Conservation (phyloP, 2,329 filamentous ascomycete species). For the Metarhizium album region DNA sequence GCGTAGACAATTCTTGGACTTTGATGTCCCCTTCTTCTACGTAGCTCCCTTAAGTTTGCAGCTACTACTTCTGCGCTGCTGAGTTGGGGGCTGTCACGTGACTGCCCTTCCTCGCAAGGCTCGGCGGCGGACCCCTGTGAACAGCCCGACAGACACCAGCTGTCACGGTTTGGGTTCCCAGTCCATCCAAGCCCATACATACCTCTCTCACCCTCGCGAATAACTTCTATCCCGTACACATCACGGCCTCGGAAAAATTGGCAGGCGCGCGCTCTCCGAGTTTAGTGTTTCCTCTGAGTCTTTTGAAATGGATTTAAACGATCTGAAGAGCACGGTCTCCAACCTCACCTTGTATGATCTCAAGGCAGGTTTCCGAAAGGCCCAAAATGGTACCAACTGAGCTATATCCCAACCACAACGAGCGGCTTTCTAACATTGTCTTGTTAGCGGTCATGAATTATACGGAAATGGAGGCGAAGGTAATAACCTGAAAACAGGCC, state of each 20-base stretch:
- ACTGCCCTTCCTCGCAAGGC: not conserved
- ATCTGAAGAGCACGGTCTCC: conserved; percentile 74
- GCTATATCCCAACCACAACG: conserved; percentile 4
- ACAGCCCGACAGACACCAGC: conserved; percentile 2
- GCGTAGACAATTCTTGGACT: too few species aligned
- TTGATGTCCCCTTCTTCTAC: too few species aligned
- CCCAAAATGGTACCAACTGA: conserved; percentile 80
- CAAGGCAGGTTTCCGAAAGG: conserved; percentile 89
- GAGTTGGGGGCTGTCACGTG: too few species aligned
- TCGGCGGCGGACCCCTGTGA: not conserved
- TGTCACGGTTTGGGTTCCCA: not conserved
- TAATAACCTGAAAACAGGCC: conserved; percentile 17
- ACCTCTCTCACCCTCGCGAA: not conserved
- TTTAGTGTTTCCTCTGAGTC: conserved; percentile 1
- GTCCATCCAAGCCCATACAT: not conserved
- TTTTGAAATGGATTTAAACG: conserved; percentile 70
- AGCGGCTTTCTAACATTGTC: conserved; percentile 17
- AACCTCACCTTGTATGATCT: conserved; percentile 91
- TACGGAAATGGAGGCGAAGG: conserved; percentile 79
- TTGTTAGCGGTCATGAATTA: conserved; percentile 90
- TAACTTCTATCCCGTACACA: not conserved
- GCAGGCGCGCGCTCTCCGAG: not conserved
- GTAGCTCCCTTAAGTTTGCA: too few species aligned
- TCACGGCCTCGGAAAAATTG: not conserved
- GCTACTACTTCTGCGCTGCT: too few species aligned